Conservation (phyloP, 2,329 filamentous ascomycete genomes). For the Colletotrichum coccodes region DNA sequence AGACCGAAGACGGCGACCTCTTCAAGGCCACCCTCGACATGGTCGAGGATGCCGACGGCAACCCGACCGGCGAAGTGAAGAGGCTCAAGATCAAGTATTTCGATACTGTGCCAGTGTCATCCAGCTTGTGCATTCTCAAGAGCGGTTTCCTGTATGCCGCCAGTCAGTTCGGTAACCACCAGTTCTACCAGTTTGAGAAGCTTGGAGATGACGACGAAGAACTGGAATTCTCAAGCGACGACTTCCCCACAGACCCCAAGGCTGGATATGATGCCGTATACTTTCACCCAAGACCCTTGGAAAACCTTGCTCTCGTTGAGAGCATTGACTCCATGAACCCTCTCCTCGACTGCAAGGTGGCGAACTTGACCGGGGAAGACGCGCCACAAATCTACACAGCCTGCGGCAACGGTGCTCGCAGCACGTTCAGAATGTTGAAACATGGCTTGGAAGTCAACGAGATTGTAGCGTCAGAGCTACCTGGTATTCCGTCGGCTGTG, state of each 20-base stretch:
- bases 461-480: slow-evolving; percentile 93
- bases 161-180: slow-evolving; percentile 91
- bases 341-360: slow-evolving; percentile 89
- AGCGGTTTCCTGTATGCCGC: slow-evolving; percentile 95
- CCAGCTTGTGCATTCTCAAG: slow-evolving; percentile 90
- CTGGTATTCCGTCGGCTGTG: slow-evolving; percentile 87
- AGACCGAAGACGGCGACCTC: slow-evolving; percentile 96
- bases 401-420: slow-evolving; percentile 87
- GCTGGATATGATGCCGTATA: slow-evolving; percentile 81
- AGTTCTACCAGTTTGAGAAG: slow-evolving; percentile 97
- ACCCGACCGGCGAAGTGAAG: slow-evolving; percentile 82
- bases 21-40: slow-evolving; percentile 97
- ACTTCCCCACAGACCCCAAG: slow-evolving; percentile 80
- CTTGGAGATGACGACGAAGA: slow-evolving; percentile 96
- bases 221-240: slow-evolving; percentile 84
- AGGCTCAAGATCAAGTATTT: slow-evolving; percentile 96
- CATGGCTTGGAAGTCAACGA: slow-evolving; percentile 94
- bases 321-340: slow-evolving; percentile 91
- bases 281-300: slow-evolving; percentile 81
- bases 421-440: slow-evolving; percentile 90
- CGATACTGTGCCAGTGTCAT: slow-evolving; percentile 90
- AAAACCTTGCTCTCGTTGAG: slow-evolving; percentile 87
- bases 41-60: slow-evolving; percentile 81
- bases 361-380: slow-evolving; percentile 90
- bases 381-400: slow-evolving; percentile 96